A percentile compares a stretch with the other conserved stretches of the same genome.
Conservation (phyloP, 306 rosid genomes). For the Vigna reflexopilosa region DNA sequence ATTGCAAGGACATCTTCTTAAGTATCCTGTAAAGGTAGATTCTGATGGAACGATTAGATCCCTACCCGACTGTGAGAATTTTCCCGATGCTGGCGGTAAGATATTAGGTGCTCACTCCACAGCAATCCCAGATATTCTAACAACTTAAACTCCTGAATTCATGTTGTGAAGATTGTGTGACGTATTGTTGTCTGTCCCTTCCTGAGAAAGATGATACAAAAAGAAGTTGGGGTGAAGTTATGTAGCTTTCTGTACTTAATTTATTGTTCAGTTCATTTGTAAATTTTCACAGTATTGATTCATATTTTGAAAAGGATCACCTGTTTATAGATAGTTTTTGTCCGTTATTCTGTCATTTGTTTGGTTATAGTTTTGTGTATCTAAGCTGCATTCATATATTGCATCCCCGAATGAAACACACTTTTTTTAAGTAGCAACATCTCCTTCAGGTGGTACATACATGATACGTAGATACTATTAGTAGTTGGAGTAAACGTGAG, state of each 20-base stretch:
- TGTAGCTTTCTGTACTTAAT: constrained; percentile 38
- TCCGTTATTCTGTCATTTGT: constrained; percentile 16
- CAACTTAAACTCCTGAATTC: constrained; percentile 58
- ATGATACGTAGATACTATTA: too few species aligned
- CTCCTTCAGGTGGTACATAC: not conserved
- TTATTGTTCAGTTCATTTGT: constrained; percentile 36
- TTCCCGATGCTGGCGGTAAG: constrained; percentile 90
- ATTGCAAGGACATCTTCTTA: constrained; percentile 82
- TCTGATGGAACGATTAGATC: constrained; percentile 63
- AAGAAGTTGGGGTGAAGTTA: constrained; percentile 19
- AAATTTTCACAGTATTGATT: constrained; percentile 37
- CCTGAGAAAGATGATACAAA: not conserved
- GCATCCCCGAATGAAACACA: not conserved
- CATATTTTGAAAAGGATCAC: constrained; percentile 28
- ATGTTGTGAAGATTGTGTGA: constrained; percentile 21
- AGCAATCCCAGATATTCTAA: constrained; percentile 73
- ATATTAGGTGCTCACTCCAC: constrained; percentile 63
- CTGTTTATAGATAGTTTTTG: constrained; percentile 8
- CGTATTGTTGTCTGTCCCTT: constrained; percentile 13
- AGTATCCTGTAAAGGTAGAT: constrained; percentile 76
- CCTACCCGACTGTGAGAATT: constrained; percentile 61
- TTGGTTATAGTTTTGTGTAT: constrained; percentile 14
- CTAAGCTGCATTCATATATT: not conserved
- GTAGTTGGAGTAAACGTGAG: too few species aligned
- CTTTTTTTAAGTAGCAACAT: not conserved